Percentiles rank a stretch among this genome's conserved stretches.
These are phyloP conservation scores for Nepenthes mirabilis DNA, from an alignment of 148 eudicot species.

Conservation along the genomic window DNA sequence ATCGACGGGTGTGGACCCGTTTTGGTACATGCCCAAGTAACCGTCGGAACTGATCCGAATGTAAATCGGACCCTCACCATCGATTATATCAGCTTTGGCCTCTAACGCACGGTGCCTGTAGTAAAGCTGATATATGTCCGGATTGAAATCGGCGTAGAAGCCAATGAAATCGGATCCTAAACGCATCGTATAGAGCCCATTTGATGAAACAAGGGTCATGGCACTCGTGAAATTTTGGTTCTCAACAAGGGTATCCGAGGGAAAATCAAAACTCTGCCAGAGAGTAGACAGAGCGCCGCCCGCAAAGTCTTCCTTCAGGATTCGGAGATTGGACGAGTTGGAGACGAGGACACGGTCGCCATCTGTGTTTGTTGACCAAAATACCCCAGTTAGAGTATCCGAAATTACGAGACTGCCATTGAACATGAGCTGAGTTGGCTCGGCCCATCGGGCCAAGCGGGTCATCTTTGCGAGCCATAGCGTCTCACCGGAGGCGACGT, in stretches of 20 bases:
- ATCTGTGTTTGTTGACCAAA: slow-evolving; percentile 61
- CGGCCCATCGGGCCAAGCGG: slow-evolving; percentile 36
- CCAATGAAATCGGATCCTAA: slow-evolving; percentile 64
- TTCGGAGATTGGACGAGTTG: slow-evolving; percentile 38
- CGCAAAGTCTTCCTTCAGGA: slow-evolving; percentile 8
- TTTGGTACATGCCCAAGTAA: slow-evolving; percentile 81
- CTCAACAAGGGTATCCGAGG: slow-evolving; percentile 70
- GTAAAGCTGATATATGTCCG: slow-evolving; percentile 41
- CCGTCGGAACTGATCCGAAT: slow-evolving; percentile 52
- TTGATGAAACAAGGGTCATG: slow-evolving; percentile 57
- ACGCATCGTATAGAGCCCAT: slow-evolving; percentile 59
- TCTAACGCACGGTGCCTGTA: slow-evolving; percentile 50
- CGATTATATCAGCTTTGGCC: slow-evolving; percentile 39
- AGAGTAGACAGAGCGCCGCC: slow-evolving; percentile 2
- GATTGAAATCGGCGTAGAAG: slow-evolving; percentile 42
- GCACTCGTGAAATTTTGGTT: slow-evolving; percentile 74
- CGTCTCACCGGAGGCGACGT: slow-evolving; percentile 47
- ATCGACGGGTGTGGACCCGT: slow-evolving; percentile 50
- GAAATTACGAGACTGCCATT: slow-evolving; percentile 76
- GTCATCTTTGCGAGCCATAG: slow-evolving; percentile 46
- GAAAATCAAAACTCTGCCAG: slow-evolving; percentile 82
- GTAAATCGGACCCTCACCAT: slow-evolving; percentile 50
- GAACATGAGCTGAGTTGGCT: slow-evolving; percentile 33
- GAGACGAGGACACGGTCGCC: slow-evolving; percentile 60
- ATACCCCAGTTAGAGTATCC: slow-evolving; percentile 38